Evolutionary conservation across 345 rosid species (phyloP), one percentile per base, ranked within the genome.

Genomic region (Heritiera littoralis): DNA sequence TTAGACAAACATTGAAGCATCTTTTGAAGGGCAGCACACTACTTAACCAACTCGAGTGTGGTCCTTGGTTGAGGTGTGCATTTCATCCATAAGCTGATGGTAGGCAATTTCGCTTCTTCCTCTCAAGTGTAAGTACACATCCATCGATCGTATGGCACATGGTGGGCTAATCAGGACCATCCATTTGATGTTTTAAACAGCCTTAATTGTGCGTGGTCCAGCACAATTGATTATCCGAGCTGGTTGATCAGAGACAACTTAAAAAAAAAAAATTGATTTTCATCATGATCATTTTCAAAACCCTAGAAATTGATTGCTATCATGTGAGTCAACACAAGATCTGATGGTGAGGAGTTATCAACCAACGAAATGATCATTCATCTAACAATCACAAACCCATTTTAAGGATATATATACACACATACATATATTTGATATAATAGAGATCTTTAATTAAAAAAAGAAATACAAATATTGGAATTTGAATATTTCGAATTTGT

Each of bases 141-240:
- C 63, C 80, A 41, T 75, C 49, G 54, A 67, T 67, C 32, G 32
- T 11, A 81, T 71, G 55, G 82, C 84, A 81, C 80, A 66, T 75
- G 86, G 59, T 63, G 63, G 28, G 69, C 81, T 40, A 61, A 77
- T 83, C 65, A 71, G 83, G 84, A 80, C 86, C 87, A 72, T 84
- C 77, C 84, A 46, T 23, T 18, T 63, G 55, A 40, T 7, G 52
- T 1, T 41, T 30, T 38, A 52, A 71, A 72, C 52, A 51, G 61
- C 11, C 45, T 68, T n/a, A 32, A 74, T 49, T 76, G 9, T 46
- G 1, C 6, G 83, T 78, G 88, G 89, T 81, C 89, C 91, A 60
- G 45, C 32, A 12, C 28, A 30, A 83, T 86, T 81, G 52, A 84
- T 81, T 74, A 63, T 65, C 40, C 74, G 48, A 84, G 79, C 85